phyloP scores from a whole-genome alignment of 371 early-diverging fungal genomes.

The Rhizopus delemar region DNA sequence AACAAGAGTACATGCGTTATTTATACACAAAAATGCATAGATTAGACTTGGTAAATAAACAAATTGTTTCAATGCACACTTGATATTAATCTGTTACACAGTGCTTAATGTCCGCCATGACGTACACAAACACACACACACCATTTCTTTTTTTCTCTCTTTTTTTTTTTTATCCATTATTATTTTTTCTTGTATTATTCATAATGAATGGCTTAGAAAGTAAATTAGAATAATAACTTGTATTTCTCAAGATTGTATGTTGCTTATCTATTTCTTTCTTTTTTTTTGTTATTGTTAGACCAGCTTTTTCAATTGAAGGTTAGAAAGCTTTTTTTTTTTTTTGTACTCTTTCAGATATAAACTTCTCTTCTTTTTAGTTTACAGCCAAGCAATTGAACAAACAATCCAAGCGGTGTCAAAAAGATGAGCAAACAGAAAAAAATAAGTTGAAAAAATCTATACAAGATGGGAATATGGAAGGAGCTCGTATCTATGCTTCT shows the following conservation, averaged over 20 bases:
- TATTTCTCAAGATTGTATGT: background rate
- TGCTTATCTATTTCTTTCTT: constrained; percentile 2
- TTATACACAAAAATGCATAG: constrained; percentile 5
- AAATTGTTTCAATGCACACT: background rate
- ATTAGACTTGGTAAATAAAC: background rate
- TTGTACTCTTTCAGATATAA: background rate
- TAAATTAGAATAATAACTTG: constrained; percentile 3
- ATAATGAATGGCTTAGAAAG: constrained; percentile 35
- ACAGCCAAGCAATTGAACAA: constrained; percentile 89
- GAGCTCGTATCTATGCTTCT: constrained; percentile 91
- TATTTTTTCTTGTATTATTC: background rate
- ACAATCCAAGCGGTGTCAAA: constrained; percentile 80
- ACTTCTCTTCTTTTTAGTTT: constrained; percentile 59
- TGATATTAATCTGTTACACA: background rate
- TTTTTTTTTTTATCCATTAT: background rate
- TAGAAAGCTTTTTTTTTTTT: constrained; percentile 14
- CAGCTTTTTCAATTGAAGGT: constrained; percentile 77
- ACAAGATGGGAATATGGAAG: constrained; percentile 90
- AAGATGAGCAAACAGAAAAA: constrained; percentile 84
- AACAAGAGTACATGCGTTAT: background rate
- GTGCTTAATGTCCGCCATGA: background rate
- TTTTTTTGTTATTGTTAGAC: constrained; percentile 29
- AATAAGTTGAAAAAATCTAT: constrained; percentile 93
- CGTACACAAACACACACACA: background rate
- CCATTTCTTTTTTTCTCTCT: constrained; percentile 1